phyloP scores from a whole-genome alignment of 2,329 filamentous ascomycete genomes.

The Karstenula rhodostoma region DNA sequence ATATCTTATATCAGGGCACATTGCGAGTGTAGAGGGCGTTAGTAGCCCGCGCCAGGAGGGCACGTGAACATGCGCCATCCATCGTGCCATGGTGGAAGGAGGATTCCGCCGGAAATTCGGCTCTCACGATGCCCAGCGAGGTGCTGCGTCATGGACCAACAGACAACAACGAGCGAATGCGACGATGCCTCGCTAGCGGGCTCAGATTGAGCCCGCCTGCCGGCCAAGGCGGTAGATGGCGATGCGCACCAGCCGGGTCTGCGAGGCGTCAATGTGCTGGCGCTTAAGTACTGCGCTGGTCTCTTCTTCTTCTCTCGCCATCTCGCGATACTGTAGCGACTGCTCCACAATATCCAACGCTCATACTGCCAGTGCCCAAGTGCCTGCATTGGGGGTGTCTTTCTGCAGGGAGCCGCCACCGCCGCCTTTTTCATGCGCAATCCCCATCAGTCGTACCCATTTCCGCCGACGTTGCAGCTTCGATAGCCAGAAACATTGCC shows the following conservation, averaged over 20 bases:
- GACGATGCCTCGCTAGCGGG: constrained; percentile 15
- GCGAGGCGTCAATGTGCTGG: constrained; percentile 14
- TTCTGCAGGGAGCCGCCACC: constrained; percentile 4
- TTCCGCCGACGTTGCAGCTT: constrained; percentile 37
- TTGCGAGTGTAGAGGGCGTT: constrained; percentile 1
- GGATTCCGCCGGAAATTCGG: constrained; percentile 14
- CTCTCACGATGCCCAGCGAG: constrained; percentile 3
- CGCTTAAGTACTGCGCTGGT: neutral
- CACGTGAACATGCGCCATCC: constrained; percentile 16
- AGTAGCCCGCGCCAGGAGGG: constrained; percentile 15
- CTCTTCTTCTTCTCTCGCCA: constrained; percentile 1
- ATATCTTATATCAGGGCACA: neutral
- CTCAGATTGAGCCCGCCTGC: constrained; percentile 14
- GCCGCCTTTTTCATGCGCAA: neutral
- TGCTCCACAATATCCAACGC: constrained; percentile 12
- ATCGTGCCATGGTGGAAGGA: neutral
- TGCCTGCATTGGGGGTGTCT: neutral
- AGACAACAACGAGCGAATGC: constrained; percentile 12
- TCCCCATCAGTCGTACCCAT: constrained; percentile 29
- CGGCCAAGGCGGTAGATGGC: constrained; percentile 32
- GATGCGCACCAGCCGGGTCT: constrained; percentile 24
- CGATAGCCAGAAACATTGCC: constrained; percentile 30
- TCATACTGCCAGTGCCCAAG: neutral
- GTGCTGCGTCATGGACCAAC: constrained; percentile 27
- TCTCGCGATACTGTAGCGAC: neutral